Evolutionary conservation across 176 grass and related monocot genomes (phyloP), one percentile per base, ranked within the genome.

Genomic region (Dactylis glomerata): DNA sequence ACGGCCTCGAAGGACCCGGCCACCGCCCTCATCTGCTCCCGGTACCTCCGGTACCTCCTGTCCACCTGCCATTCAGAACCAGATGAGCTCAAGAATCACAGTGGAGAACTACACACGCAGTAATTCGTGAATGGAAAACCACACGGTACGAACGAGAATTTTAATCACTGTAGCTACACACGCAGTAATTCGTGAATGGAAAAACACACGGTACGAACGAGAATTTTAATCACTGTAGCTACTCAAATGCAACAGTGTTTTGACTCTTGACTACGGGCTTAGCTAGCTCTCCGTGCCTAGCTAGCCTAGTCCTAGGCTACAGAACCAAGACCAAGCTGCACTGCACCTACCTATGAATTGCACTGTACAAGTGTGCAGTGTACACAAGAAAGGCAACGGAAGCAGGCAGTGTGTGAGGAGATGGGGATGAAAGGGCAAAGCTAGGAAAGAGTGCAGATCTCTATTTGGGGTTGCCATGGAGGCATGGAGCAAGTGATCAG

Each of bases 21-120:
- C 56, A 97, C 32, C 31, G 87, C 84, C 69, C 86, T 86, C 90
- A 91, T 95, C 81, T 97, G 95, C 30, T 94, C 90, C 2, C 88
- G 86, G 77, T 97, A 97, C 78, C 88, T 82, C 57, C 91, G 68
- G 88, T 97, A 97, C 80, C 95, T 85, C 72, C 85, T 86, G 49
- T 97, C 95, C 84, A 97, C 95, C 95, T 73, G 58, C 73, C 36
- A 52, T 20, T 20, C 50, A 52, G 17, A 52, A 20, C 22, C 50
- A 52, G 50, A 52, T 51, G 51, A 68, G 31, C 37, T 82, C 68
- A 33, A 2, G 70, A 23, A 33, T 12, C 66, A 36, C 52, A 47
- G 23, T 75, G 54, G 9, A 85, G 76, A 75, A 73, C n/a, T n/a
- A 63, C 33, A 68, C 44, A 49, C 14, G 16, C 45, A 45, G 14